phyloP scores from a whole-genome alignment of 73 alveolate species.

The Paramecium sonneborni region DNA sequence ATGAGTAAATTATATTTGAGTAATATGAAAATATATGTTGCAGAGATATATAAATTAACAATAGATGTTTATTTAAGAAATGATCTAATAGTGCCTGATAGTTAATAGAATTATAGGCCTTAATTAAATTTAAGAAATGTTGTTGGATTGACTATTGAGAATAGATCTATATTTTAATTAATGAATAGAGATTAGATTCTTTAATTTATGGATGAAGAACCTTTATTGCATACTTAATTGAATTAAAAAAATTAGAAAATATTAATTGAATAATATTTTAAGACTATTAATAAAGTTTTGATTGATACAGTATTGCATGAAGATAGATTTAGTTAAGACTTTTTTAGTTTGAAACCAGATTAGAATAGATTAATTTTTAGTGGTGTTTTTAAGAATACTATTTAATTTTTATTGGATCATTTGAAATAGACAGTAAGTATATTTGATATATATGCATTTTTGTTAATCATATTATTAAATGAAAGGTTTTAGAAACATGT shows the following conservation, averaged over 20 bases:
- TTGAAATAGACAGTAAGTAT: constrained; percentile 1
- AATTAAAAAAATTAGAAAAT: constrained; percentile 38
- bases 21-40: constrained; percentile 42
- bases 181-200: constrained; percentile 61
- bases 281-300: constrained; percentile 47
- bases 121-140: constrained; percentile 54
- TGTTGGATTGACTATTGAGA: constrained; percentile 10
- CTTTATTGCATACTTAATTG: constrained; percentile 4
- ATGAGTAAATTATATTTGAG: constrained; percentile 55
- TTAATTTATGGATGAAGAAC: constrained; percentile 56
- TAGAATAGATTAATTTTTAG: constrained; percentile 58
- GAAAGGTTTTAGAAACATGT: constrained; percentile 28
- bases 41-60: constrained; percentile 48
- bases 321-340: constrained; percentile 49
- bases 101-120: constrained; percentile 22
- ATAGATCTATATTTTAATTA: constrained; percentile 59
- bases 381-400: constrained; percentile 57
- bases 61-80: constrained; percentile 50
- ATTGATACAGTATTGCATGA: constrained; percentile 50
- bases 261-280: constrained; percentile 37
- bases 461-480: constrained; percentile 53
- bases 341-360: constrained; percentile 56
- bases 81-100: constrained; percentile 56
- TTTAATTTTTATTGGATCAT: constrained; percentile 44
- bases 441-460: constrained; percentile 51